Conservation (phyloP, 75 land plant genomes). For the Selaginella tamariscina region DNA sequence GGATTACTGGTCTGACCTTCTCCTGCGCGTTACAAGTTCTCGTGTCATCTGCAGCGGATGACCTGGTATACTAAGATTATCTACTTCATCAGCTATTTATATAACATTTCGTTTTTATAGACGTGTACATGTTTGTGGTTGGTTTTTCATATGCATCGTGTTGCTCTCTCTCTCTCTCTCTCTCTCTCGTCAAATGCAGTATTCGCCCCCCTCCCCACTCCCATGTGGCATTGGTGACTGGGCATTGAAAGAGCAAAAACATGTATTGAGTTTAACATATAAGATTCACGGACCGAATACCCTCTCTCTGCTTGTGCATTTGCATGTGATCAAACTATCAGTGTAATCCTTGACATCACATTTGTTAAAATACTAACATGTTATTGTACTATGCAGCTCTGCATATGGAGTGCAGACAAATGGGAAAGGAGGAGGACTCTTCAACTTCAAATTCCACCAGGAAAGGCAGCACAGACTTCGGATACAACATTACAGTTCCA, state of each 20-base stretch:
- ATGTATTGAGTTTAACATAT: neutral
- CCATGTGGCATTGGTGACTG: neutral
- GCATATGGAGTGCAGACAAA: constrained; percentile 57
- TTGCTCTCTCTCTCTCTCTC: neutral
- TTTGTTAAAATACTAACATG: neutral
- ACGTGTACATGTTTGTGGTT: neutral
- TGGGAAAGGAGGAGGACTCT: constrained; percentile 59
- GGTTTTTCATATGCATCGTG: neutral
- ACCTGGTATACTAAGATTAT: too few relatives aligned
- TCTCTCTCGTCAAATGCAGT: neutral
- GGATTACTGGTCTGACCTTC: constrained; percentile 54
- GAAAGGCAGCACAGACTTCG: constrained; percentile 25
- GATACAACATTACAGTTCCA: constrained; percentile 74
- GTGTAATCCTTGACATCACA: neutral
- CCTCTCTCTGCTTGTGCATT: neutral
- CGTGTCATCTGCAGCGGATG: constrained; percentile 65
- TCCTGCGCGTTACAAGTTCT: constrained; percentile 41
- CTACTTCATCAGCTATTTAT: too few relatives aligned
- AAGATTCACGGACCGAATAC: neutral
- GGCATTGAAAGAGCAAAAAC: neutral
- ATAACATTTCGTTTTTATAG: too few relatives aligned
- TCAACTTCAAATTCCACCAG: constrained; percentile 43
- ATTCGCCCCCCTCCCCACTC: neutral
- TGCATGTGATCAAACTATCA: too few relatives aligned
- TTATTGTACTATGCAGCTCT: constrained; percentile 29